phyloP scores from a whole-genome alignment of 306 rosid species.

The Hippophae rhamnoides region DNA sequence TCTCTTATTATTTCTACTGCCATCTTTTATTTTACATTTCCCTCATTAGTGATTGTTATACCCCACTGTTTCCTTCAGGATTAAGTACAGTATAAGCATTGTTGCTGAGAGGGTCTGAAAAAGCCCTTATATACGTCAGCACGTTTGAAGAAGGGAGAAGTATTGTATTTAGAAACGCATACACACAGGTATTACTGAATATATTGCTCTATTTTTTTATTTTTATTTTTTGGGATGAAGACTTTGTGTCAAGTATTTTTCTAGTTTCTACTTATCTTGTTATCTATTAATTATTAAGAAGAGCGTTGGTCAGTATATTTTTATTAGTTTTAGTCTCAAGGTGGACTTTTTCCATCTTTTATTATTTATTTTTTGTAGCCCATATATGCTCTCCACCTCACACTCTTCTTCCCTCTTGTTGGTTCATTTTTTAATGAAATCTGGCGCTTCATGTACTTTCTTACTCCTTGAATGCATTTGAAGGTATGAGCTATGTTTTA shows the following conservation, averaged over 20 bases:
- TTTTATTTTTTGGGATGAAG: background rate
- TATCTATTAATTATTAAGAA: too few species aligned
- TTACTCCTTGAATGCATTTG: constrained; percentile 12
- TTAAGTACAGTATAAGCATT: constrained; percentile 88
- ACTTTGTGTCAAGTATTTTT: background rate
- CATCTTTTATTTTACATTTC: background rate
- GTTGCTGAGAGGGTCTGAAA: constrained; percentile 97
- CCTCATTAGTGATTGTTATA: background rate
- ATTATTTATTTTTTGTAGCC: too few species aligned
- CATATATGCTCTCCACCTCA: too few species aligned
- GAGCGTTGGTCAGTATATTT: too few species aligned
- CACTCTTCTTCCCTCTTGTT: too few species aligned
- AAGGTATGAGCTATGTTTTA: constrained; percentile 87
- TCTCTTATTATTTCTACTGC: background rate
- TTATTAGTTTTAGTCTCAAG: too few species aligned
- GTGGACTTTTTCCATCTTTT: too few species aligned
- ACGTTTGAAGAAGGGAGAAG: constrained; percentile 96
- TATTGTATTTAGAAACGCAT: constrained; percentile 81
- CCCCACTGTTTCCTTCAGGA: constrained; percentile 35
- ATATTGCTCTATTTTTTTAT: background rate
- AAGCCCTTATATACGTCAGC: constrained; percentile 83
- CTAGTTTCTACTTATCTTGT: too few species aligned
- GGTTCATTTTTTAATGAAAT: too few species aligned
- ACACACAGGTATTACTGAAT: constrained; percentile 55
- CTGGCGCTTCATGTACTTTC: background rate